phyloP scores from a whole-genome alignment of 2,329 filamentous ascomycete species.

The Fusarium tuaranense region DNA sequence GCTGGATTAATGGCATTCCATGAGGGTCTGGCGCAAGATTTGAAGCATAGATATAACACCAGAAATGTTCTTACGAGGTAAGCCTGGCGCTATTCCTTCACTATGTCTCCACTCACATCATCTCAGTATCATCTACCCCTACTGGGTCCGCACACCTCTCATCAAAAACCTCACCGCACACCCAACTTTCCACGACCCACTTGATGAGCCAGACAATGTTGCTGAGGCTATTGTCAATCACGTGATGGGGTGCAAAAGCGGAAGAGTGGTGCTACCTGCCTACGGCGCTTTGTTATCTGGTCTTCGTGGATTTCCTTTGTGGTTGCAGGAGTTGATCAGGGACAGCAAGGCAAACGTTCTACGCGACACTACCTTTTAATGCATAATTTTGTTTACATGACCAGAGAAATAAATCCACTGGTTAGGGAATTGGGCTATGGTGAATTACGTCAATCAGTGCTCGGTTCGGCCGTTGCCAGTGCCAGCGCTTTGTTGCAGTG shows the following conservation, averaged over 20 bases:
- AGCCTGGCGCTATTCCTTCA: not conserved
- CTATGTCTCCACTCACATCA: not conserved
- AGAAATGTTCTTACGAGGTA: conserved; percentile 67
- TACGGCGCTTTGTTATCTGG: conserved; percentile 2
- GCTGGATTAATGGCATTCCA: conserved; percentile 72
- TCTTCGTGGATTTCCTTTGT: conserved; percentile 25
- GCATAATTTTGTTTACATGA: not conserved
- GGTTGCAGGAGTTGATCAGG: conserved; percentile 32
- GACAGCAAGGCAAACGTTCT: conserved; percentile 7
- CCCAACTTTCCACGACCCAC: conserved; percentile 32
- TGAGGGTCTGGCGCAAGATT: conserved; percentile 67
- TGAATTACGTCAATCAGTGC: not conserved
- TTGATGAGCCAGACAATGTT: conserved; percentile 46
- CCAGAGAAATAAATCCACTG: not conserved
- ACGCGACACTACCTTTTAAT: conserved; percentile 9
- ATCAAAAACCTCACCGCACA: conserved; percentile 30
- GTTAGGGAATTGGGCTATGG: no score
- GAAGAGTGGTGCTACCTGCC: conserved; percentile 56
- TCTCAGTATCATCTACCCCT: conserved; percentile 62
- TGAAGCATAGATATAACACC: conserved; percentile 67
- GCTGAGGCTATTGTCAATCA: conserved; percentile 55
- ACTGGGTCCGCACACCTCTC: conserved; percentile 33
- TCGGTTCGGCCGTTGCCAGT: not conserved
- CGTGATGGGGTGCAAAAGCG: conserved; percentile 54
- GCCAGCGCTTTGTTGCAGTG: not conserved